These are phyloP conservation scores for Zymoseptoria tritici DNA, from an alignment of 2,329 filamentous ascomycete species.

Conservation along the genomic window DNA sequence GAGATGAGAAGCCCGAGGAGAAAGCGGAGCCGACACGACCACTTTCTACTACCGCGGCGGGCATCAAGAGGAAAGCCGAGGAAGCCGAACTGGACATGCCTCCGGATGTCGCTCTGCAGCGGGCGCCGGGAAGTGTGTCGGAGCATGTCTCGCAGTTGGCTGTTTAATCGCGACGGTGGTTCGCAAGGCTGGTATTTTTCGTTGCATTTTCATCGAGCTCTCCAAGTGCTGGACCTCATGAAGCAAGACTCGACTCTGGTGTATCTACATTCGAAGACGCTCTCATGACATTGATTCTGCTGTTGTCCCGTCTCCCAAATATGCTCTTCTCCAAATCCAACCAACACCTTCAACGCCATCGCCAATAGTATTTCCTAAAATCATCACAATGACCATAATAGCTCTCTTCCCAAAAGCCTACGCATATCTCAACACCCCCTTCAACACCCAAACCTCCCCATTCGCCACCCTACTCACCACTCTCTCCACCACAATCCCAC, in stretches of 20 bases:
- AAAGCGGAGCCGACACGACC: constrained; percentile 11
- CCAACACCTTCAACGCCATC: background rate
- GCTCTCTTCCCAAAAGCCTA: background rate
- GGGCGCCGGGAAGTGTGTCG: constrained; percentile 14
- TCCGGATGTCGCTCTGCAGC: constrained; percentile 15
- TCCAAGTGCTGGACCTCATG: constrained; percentile 1
- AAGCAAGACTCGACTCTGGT: background rate
- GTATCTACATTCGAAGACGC: background rate
- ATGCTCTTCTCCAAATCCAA: background rate
- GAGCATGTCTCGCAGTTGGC: constrained; percentile 17
- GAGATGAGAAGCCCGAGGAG: constrained; percentile 41
- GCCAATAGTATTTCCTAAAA: background rate
- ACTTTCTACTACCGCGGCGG: constrained; percentile 10
- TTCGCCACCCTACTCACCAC: constrained; percentile 73
- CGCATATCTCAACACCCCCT: constrained; percentile 51
- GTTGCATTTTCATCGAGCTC: background rate
- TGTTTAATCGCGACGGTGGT: constrained; percentile 3
- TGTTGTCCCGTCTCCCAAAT: background rate
- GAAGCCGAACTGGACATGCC: constrained; percentile 19
- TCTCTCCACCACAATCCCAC: constrained; percentile 66
- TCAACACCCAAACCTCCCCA: constrained; percentile 78
- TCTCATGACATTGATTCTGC: background rate
- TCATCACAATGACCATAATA: background rate
- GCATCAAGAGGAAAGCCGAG: constrained; percentile 17
- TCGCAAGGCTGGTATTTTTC: background rate